A percentile compares a stretch with the other conserved stretches of the same genome.
These are phyloP conservation scores for Talaromyces sp. DNA, from an alignment of 2,329 filamentous ascomycete genomes.

Conservation along the genomic window DNA sequence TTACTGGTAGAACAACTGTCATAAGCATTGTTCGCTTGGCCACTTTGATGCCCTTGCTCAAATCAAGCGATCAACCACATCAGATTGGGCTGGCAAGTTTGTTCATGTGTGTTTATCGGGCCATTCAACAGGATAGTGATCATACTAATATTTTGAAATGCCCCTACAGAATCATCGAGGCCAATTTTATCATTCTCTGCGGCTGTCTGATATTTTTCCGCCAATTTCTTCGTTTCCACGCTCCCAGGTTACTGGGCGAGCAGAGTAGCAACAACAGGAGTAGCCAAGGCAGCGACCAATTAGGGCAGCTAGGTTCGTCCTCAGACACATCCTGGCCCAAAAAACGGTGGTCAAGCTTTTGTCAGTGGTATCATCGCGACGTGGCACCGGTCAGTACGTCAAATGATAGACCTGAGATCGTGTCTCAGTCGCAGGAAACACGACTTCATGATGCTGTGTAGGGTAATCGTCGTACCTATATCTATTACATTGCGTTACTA, in stretches of 20 bases:
- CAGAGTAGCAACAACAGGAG: neutral
- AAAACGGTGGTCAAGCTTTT: neutral
- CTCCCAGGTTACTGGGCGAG: slow-evolving; percentile 14
- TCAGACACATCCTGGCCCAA: neutral
- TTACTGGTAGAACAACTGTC: slow-evolving; percentile 13
- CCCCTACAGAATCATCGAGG: slow-evolving; percentile 18
- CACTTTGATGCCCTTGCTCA: slow-evolving; percentile 17
- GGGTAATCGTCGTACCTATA: neutral
- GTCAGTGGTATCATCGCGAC: neutral
- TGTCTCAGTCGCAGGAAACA: neutral
- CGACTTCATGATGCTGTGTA: neutral
- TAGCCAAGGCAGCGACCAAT: neutral
- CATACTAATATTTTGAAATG: neutral
- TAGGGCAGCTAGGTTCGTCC: neutral
- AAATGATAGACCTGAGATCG: neutral
- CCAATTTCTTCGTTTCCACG: slow-evolving; percentile 18
- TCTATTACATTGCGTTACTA: neutral
- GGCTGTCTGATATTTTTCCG: slow-evolving; percentile 19
- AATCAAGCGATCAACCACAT: slow-evolving; percentile 14
- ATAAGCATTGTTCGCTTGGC: slow-evolving; percentile 19
- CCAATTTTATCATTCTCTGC: slow-evolving; percentile 21
- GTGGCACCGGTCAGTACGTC: neutral
- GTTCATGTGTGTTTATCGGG: slow-evolving; percentile 9
- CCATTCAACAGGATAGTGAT: neutral
- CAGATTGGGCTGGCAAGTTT: slow-evolving; percentile 13